Conservation (phyloP, 768 basidiomycete genomes). For the Tubosaeta sp. region DNA sequence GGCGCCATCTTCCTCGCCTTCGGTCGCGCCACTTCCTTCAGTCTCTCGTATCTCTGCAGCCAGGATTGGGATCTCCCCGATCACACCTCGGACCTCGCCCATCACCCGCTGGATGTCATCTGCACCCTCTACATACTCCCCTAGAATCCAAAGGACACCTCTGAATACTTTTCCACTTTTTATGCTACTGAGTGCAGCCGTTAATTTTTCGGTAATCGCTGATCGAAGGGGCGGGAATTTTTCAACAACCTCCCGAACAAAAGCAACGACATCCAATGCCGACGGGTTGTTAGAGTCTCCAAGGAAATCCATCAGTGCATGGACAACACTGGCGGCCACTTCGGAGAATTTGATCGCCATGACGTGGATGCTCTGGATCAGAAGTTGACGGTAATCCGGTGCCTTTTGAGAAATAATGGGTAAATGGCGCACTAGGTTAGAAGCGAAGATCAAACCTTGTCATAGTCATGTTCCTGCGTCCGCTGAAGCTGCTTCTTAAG, state of each 20-base stretch:
- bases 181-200: conserved; percentile 76
- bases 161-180: conserved; percentile 97
- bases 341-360: conserved; percentile 97
- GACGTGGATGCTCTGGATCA: conserved; percentile 96
- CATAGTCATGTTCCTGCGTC: conserved; percentile 88
- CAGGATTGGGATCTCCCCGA: conserved; percentile 97
- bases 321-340: conserved; percentile 92
- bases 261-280: conserved; percentile 91
- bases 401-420: conserved; percentile 45
- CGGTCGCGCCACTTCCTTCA: conserved; percentile 45
- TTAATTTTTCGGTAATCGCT: conserved; percentile 82
- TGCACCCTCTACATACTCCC: conserved; percentile 79
- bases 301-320: conserved; percentile 90
- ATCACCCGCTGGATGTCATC: conserved; percentile 69
- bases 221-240: conserved; percentile 87
- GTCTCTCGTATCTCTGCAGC: conserved; percentile 85
- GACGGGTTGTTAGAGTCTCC: conserved; percentile 94
- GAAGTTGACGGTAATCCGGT: conserved; percentile 89
- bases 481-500: conserved; percentile 96
- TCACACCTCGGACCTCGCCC: conserved; percentile 73
- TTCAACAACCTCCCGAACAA: conserved; percentile 90
- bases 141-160: conserved; percentile 96
- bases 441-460: conserved; percentile 57
- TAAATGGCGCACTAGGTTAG: not conserved
- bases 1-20: conserved; percentile 42